Evolutionary conservation across 257 asterid genomes (phyloP).

Genomic region (Solanum infundibuliforme): DNA sequence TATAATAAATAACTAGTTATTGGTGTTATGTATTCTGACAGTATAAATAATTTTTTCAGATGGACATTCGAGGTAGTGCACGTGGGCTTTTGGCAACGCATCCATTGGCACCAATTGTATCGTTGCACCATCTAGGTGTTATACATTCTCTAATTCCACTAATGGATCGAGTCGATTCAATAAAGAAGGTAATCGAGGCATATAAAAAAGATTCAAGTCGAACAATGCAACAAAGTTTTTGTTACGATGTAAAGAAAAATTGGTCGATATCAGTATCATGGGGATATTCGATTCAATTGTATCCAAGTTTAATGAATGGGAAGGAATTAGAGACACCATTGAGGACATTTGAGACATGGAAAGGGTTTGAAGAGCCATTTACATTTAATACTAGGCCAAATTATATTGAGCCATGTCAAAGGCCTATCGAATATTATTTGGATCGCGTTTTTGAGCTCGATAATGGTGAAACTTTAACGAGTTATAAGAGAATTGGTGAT

Average conservation of each 20-base stretch:
- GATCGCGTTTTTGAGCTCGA: slow-evolving; percentile 18
- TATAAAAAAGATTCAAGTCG: slow-evolving; percentile 52
- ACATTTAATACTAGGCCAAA: slow-evolving; percentile 44
- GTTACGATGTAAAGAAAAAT: slow-evolving; percentile 39
- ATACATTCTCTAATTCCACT: slow-evolving; percentile 47
- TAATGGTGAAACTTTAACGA: slow-evolving; percentile 22
- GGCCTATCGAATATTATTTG: slow-evolving; percentile 37
- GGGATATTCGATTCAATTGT: slow-evolving; percentile 67
- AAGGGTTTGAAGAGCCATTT: slow-evolving; percentile 48
- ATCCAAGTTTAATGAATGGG: slow-evolving; percentile 30
- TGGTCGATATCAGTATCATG: slow-evolving; percentile 68
- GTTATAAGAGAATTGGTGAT: slow-evolving; percentile 22
- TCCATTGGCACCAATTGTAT: slow-evolving; percentile 65
- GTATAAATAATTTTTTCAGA: slow-evolving; percentile 7
- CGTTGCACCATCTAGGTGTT: slow-evolving; percentile 69
- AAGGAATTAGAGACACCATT: slow-evolving; percentile 50
- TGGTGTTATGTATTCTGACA: neutral
- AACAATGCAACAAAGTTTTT: slow-evolving; percentile 47
- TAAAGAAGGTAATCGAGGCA: slow-evolving; percentile 33
- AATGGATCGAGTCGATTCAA: slow-evolving; percentile 28
- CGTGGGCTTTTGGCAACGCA: slow-evolving; percentile 79
- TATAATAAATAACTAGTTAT: too few species aligned
- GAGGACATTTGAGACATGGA: slow-evolving; percentile 67
- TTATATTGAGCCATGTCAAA: slow-evolving; percentile 39
- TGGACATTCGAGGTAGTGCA: slow-evolving; percentile 61